Percentiles rank a stretch among this genome's conserved stretches.
Conservation (phyloP, 352 stramenopile genomes). For the Ophiocytium majus region DNA sequence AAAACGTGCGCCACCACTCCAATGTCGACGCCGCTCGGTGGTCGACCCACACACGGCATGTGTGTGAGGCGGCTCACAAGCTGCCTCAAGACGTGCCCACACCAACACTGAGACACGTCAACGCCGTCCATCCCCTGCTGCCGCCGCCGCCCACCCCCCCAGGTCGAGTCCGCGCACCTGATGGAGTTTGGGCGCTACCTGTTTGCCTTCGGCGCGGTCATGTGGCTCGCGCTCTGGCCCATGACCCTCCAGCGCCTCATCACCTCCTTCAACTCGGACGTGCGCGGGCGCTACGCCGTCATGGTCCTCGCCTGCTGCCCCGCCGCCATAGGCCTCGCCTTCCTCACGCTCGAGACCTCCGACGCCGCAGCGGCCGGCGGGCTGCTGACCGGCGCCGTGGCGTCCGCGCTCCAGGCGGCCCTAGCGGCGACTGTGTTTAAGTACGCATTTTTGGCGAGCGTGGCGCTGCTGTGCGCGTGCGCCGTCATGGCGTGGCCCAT, state of each 20-base stretch:
- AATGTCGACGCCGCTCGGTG: no score
- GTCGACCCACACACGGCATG: no score
- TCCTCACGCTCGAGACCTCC: background rate
- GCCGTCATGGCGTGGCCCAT: background rate
- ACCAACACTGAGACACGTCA: no score
- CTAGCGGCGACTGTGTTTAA: no score
- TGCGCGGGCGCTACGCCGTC: background rate
- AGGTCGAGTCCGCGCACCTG: background rate
- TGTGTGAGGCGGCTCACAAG: no score
- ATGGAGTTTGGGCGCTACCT: background rate
- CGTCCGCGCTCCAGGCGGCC: no score
- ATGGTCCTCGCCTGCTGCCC: background rate
- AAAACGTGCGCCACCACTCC: no score
- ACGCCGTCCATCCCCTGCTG: no score
- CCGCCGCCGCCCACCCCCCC: no score
- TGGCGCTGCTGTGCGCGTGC: background rate
- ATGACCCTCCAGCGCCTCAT: background rate
- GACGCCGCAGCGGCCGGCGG: no score
- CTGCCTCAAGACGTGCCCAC: no score
- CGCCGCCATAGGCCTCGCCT: background rate
- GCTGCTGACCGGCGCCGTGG: no score
- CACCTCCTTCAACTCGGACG: background rate
- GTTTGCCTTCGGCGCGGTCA: background rate
- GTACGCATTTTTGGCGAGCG: background rate
- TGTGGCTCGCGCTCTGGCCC: background rate